These are phyloP conservation scores for Hypoxylon sp. DNA, from an alignment of 2,329 filamentous ascomycete species.

Conservation along the genomic window DNA sequence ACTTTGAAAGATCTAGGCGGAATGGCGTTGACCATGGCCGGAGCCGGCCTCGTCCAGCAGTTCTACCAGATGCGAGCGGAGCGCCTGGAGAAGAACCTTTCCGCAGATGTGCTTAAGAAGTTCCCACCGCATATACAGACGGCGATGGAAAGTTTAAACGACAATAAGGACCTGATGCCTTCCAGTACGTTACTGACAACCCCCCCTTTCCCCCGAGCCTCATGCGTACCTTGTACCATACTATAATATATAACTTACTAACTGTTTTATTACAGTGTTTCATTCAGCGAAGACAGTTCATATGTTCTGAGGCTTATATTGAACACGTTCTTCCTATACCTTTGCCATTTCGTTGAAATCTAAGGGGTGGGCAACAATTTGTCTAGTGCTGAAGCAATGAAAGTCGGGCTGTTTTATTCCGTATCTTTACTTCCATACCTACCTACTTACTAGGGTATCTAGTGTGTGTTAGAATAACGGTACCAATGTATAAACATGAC, in stretches of 20 bases:
- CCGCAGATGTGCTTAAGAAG: slow-evolving; percentile 51
- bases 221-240: no score
- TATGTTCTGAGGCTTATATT: slow-evolving; percentile 49
- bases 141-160: slow-evolving; percentile 54
- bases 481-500: neutral
- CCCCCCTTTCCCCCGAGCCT: no score
- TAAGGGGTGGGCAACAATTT: neutral
- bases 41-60: slow-evolving; percentile 48
- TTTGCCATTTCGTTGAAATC: neutral
- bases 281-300: slow-evolving; percentile 53
- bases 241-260: neutral
- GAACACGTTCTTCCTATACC: neutral
- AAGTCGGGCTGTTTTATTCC: neutral
- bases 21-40: slow-evolving; percentile 41
- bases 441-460: neutral
- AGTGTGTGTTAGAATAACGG: neutral
- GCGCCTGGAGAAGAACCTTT: slow-evolving; percentile 49
- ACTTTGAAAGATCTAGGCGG: slow-evolving; percentile 41
- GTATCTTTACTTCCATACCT: neutral
- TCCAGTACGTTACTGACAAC: slow-evolving; percentile 21
- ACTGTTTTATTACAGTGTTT: slow-evolving; percentile 47
- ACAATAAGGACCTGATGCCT: slow-evolving; percentile 53
- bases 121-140: slow-evolving; percentile 51
- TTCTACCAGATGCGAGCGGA: slow-evolving; percentile 50
- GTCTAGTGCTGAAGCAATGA: neutral